Base-by-base conservation (phyloP, 1,284 basidiomycete genomes). In the Uromyces viciae-fabae region DNA sequence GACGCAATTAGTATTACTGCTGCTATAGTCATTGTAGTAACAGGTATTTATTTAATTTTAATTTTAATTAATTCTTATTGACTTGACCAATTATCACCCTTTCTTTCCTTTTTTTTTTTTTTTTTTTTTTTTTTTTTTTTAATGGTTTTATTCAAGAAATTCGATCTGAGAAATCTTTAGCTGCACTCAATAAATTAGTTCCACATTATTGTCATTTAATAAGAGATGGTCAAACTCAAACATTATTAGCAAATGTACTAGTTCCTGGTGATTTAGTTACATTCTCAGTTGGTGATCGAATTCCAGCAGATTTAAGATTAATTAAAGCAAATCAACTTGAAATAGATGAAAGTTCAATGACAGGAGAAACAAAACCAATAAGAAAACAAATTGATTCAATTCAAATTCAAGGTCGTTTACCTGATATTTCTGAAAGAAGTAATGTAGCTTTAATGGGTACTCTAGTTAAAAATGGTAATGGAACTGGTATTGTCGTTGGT, bases 381-480 rank as follows among this genome's bases (percentile, higher is more conserved):
- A 88, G 88, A 83, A 98, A 98, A 87, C 88, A 88, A 75, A 86
- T 87, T 0, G 89, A 90, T 31, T 87, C 89, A 14, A 93, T 87
- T 56, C 90, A 84, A 74, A 87, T 85, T 19, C 90, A 91, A 82
- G 88, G 90, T 0, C 90, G 86, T 3, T 86, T 87, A 33, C 85
- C 90, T 25, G 90, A 92, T 7, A 89, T 98, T 69, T 93, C 93
- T 11, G 95, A 98, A 83, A 88, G 96, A 83, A 90, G 89, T 22
- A 96, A 94, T 85, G 91, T 98, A 73, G 96, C 91, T 1, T 97
- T 95, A 85, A 98, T 99, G 96, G 96, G 96, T 3, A 98, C 95
- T 0, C 87, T 98, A 49, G 95, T 98, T n/a, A 89, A 94, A 82
- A 94, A 91, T 85, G 95, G 95, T 3, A 88, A 93, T 82, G 96